A percentile compares a stretch with the other conserved stretches of the same genome.
phyloP scores from a whole-genome alignment of 2,329 filamentous ascomycete genomes.

The Talaromyces sp. region DNA sequence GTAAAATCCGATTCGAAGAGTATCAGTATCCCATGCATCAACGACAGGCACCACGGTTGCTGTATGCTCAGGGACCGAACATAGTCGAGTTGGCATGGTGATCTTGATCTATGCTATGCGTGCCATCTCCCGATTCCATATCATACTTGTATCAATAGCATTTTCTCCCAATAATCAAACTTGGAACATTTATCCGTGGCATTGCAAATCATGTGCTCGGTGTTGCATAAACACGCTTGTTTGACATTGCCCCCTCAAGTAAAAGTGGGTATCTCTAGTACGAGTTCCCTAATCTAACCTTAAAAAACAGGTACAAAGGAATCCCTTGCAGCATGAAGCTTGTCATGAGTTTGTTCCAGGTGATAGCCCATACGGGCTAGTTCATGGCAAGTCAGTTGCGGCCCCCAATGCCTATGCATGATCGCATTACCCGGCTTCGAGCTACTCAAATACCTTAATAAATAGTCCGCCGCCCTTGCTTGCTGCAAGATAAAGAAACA shows the following conservation, averaged over 20 bases:
- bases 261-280: no score
- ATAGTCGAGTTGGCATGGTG: conserved; percentile 42
- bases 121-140: background rate
- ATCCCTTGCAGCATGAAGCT: background rate
- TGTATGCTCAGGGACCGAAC: conserved; percentile 31
- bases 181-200: background rate
- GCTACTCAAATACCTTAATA: background rate
- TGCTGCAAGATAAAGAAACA: background rate
- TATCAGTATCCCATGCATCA: conserved; percentile 24
- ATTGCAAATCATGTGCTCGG: no score
- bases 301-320: background rate
- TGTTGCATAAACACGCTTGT: no score
- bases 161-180: background rate
- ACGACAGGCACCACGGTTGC: conserved; percentile 32
- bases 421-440: background rate
- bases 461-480: background rate
- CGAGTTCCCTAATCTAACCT: no score
- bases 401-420: background rate
- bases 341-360: background rate
- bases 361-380: background rate
- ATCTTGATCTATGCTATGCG: background rate
- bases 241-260: no score
- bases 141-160: background rate
- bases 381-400: background rate
- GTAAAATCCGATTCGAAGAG: conserved; percentile 34